A percentile compares a stretch with the other conserved stretches of the same genome.
phyloP scores from a whole-genome alignment of 305 asterid species.

The Solanum chacoense region DNA sequence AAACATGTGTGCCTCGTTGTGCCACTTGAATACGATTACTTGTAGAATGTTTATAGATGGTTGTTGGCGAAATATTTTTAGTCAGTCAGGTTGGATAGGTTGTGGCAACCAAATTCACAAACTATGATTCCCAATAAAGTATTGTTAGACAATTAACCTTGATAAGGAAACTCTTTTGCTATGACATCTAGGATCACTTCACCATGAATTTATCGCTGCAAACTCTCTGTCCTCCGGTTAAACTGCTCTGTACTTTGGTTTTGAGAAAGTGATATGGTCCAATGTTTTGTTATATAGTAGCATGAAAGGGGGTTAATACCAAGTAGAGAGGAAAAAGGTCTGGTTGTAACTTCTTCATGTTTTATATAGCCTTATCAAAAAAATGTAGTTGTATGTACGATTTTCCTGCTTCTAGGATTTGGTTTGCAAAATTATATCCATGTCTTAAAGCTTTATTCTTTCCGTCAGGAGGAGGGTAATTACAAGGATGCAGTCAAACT shows the following conservation, averaged over 20 bases:
- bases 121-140: not conserved
- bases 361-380: not conserved
- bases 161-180: not conserved
- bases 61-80: not conserved
- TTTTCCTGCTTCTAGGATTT: not conserved
- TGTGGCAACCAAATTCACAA: not conserved
- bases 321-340: not conserved
- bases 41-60: not conserved
- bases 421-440: not conserved
- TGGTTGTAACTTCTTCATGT: not conserved
- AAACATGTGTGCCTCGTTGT: not conserved
- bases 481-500: conserved; percentile 62
- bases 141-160: not conserved
- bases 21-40: not conserved
- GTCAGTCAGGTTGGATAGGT: not conserved
- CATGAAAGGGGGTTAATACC: not conserved
- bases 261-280: not conserved
- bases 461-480: conserved; percentile 70
- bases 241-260: not conserved
- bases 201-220: not conserved
- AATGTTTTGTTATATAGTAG: not conserved
- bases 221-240: not conserved
- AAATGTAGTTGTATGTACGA: not conserved
- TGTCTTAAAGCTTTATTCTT: not conserved
- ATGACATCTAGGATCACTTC: not conserved